Base-by-base conservation (phyloP, 306 rosid genomes). In the Astragalus glycyphyllos region DNA sequence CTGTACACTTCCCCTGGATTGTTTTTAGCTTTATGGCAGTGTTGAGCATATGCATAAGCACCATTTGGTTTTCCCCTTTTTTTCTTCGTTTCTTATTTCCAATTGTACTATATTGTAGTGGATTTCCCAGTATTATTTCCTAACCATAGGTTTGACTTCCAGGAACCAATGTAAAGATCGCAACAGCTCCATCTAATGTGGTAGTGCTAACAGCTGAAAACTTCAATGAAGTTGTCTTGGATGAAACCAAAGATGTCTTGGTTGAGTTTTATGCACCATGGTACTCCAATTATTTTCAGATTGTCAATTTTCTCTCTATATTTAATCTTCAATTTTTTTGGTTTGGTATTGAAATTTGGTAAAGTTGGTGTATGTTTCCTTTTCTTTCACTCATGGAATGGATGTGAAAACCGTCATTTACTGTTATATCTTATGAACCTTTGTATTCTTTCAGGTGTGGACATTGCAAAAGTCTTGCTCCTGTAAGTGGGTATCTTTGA, bases 261-360 rank as follows among this genome's bases (percentile, higher is more conserved):
- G 96, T 95, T 71, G 97, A 95, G 90, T 95, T 91, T 80, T 95
- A 95, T 82, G 99, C 97, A 68, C 99, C 99, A 61, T 95, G 99
- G 99, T 95, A 84, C 78, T 73, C 16, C 35, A 14, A 3, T 54
- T 44, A 45, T 49, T 31, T 71, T 80, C 6, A 4, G 16, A 8
- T 54, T 42, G 7, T 70, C 59, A 23, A 17, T 76, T 65, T 72
- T 5, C 5, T 55, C 57, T 40, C 12, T 2, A 14, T 2, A 16
- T 56, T 7, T 51, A 55, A 32, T 76, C 16, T 48, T 68, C 7
- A 65, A 4, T 60, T 66, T 31, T 40, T 0, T 45, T 26, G 42
- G 10, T 54, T 54, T 74, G 51, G 54, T 16, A 34, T 61, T 49
- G 11, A 12, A 59, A 5, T 47, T 47, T 14, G 6, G 35, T 16